Evolutionary conservation across 805 yeast species (phyloP), one percentile per base, ranked within the genome.

Genomic region (Teunomyces panamensis): DNA sequence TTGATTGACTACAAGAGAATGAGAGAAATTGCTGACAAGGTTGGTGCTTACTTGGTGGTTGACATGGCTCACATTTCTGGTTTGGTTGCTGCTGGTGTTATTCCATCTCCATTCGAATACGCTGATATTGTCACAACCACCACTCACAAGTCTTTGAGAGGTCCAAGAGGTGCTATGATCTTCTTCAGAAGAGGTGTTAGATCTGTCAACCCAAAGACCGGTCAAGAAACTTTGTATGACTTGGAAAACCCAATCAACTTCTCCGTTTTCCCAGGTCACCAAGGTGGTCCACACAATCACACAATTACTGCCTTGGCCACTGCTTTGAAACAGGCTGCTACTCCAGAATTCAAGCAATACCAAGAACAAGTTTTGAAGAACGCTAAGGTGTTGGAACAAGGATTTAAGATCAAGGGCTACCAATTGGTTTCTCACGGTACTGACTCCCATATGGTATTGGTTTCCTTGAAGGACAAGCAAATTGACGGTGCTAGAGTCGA

Each of bases 11-110:
- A 91, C 78, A 80, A 80, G 67, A 83, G 88, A 74, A 89, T 92
- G 89, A 83, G 86, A 63, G 81, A 84, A 68, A 92, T 92, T 56
- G 94, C 97, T 43, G 92, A 89, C 71, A 84, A 81, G 56, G 95
- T 90, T 56, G 96, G 96, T 56, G 97, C 98, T 44, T 91, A 91
- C 69, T 75, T 92, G 53, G 73, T 92, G 71, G 84, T 89, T 48
- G 99, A 92, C 68, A 92, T 92, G 98, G 97, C 99, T 29, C 99
- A 92, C 69, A 92, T 90, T 54, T 89, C 97, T 20, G 99, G 99
- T 57, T 77, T 92, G 54, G 87, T 92, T 45, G 92, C 99, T 48
- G 96, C 97, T 43, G 94, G 91, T 55, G 96, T 90, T 48, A 85
- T 88, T 39, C 90, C 88, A 59, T 87, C 96, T 34, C 99, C 99